These are phyloP conservation scores for Rhodotorula diobovata DNA, from an alignment of 768 basidiomycete species.

Conservation along the genomic window DNA sequence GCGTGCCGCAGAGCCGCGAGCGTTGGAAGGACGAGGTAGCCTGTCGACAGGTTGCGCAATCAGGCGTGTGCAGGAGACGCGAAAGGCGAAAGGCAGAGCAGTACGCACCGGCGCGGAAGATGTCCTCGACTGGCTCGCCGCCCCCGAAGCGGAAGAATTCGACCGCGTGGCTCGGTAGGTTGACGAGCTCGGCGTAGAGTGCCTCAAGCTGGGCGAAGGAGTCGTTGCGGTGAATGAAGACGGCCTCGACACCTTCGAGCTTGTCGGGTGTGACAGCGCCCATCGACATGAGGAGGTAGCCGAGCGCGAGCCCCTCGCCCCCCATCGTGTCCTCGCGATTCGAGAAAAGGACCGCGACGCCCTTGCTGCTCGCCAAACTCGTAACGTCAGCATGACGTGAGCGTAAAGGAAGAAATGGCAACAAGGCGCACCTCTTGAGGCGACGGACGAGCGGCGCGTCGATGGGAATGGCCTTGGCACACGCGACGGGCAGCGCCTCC, in stretches of 20 bases:
- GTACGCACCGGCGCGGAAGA: conserved; percentile 13
- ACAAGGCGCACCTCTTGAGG: conserved; percentile 11
- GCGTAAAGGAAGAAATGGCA: not conserved
- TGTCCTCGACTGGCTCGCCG: not conserved
- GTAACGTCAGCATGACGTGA: not conserved
- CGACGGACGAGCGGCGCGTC: conserved; percentile 1
- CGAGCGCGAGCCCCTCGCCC: conserved; percentile 23
- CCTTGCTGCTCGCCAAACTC: not conserved
- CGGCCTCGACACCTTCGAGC: conserved; percentile 11
- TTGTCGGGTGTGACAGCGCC: conserved; percentile 14
- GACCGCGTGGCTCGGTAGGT: conserved; percentile 1
- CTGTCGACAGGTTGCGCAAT: not conserved
- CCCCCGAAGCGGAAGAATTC: conserved; percentile 28
- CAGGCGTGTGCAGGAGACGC: too few relatives aligned
- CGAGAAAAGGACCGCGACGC: conserved; percentile 21
- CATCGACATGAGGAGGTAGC: conserved; percentile 12
- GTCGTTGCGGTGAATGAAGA: conserved; percentile 25
- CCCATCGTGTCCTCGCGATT: not conserved
- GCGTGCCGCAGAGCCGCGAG: conserved; percentile 1
- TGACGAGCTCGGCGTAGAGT: conserved; percentile 23
- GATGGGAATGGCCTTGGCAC: conserved; percentile 14
- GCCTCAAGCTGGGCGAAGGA: conserved; percentile 12
- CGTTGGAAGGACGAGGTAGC: conserved; percentile 4
- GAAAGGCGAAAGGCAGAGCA: not conserved
- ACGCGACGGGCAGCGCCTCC: conserved; percentile 3